phyloP scores from a whole-genome alignment of 768 basidiomycete species.

The Chalciporus piperatus region DNA sequence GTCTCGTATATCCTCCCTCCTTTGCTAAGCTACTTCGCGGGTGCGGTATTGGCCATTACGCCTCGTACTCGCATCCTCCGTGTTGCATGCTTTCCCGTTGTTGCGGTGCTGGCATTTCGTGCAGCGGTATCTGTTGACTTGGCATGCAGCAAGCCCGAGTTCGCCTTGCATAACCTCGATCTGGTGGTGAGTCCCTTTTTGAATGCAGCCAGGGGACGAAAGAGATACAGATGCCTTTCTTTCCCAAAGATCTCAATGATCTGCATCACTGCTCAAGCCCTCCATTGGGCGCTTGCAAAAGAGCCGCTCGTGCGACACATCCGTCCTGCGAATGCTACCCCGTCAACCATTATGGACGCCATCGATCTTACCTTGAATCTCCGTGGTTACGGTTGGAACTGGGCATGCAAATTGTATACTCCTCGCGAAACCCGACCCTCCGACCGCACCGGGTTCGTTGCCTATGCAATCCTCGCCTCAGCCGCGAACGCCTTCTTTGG shows the following conservation, averaged over 20 bases:
- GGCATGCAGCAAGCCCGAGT: conserved; percentile 1
- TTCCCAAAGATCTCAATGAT: conserved; percentile 9
- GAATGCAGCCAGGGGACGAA: neutral
- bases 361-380: conserved; percentile 48
- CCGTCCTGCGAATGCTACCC: neutral
- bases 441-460: conserved; percentile 37
- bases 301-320: conserved; percentile 12
- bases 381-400: conserved; percentile 62
- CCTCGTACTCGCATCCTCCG: conserved; percentile 45
- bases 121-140: conserved; percentile 24
- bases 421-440: conserved; percentile 39
- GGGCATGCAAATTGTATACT: conserved; percentile 36
- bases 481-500: conserved; percentile 38
- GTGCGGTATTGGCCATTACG: conserved; percentile 48
- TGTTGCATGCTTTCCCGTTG: conserved; percentile 44
- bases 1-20: conserved; percentile 39
- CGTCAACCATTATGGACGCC: conserved; percentile 32
- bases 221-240: neutral
- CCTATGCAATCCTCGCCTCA: conserved; percentile 32
- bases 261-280: conserved; percentile 4
- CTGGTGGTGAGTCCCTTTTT: conserved; percentile 9
- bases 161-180: conserved; percentile 4
- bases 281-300: conserved; percentile 12
- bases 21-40: conserved; percentile 42
- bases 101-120: conserved; percentile 42